These are phyloP conservation scores for Dryas octopetala DNA, from an alignment of 306 rosid genomes.

Conservation along the genomic window DNA sequence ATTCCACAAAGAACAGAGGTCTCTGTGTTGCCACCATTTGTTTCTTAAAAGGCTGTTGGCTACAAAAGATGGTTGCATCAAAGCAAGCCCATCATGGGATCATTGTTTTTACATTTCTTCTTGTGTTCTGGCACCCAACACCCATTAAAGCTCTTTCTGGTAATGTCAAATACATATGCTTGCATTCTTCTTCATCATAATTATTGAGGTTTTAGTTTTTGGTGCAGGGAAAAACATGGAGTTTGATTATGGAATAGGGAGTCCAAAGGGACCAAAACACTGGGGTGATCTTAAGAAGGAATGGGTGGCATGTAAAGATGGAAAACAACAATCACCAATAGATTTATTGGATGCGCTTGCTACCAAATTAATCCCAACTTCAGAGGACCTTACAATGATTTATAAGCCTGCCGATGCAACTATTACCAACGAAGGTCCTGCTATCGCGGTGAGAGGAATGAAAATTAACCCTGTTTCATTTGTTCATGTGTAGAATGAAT, in stretches of 20 bases:
- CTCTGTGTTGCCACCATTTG: too few species aligned
- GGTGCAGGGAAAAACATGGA: conserved; percentile 30
- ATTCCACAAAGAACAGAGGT: too few species aligned
- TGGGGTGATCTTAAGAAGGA: conserved; percentile 44
- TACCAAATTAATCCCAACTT: not conserved
- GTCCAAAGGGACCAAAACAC: conserved; percentile 25
- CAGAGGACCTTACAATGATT: not conserved
- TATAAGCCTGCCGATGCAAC: conserved; percentile 34
- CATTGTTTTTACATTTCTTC: not conserved
- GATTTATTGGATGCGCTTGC: conserved; percentile 6
- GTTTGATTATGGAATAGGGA: conserved; percentile 26
- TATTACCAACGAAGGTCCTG: conserved; percentile 33
- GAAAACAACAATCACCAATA: conserved; percentile 37
- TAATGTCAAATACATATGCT: not conserved
- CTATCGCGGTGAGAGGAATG: conserved; percentile 29
- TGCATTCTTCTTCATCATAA: not conserved
- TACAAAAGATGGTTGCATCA: conserved; percentile 3
- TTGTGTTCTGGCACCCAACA: not conserved
- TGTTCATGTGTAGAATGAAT: not conserved
- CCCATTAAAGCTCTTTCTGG: not conserved
- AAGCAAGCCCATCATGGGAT: not conserved
- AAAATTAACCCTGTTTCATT: not conserved
- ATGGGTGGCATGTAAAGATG: conserved; percentile 35
- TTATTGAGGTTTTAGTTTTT: not conserved
- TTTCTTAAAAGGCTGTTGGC: too few species aligned